These are phyloP conservation scores for Leccinum variicolor DNA, from an alignment of 768 basidiomycete genomes.

Conservation along the genomic window DNA sequence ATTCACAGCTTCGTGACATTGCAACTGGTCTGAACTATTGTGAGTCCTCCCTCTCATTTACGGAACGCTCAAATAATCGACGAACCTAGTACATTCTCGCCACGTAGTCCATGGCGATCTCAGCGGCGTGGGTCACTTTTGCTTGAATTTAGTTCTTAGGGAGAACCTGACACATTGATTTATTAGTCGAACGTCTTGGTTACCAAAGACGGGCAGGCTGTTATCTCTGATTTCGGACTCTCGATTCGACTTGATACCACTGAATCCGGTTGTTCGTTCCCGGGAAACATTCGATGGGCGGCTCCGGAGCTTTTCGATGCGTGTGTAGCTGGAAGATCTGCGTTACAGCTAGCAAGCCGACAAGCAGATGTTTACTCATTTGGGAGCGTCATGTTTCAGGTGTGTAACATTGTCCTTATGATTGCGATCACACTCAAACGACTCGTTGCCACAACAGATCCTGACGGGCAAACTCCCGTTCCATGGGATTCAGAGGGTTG, in stretches of 20 bases:
- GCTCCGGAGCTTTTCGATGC: slow-evolving; percentile 24
- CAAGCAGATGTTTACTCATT: slow-evolving; percentile 29
- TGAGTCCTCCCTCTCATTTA: neutral
- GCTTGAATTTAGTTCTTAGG: neutral
- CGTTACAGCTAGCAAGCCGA: slow-evolving; percentile 7
- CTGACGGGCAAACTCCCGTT: slow-evolving; percentile 27
- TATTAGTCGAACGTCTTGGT: slow-evolving; percentile 25
- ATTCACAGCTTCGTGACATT: slow-evolving; percentile 23
- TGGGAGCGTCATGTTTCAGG: slow-evolving; percentile 29
- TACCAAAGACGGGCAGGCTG: slow-evolving; percentile 4
- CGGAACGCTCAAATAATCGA: neutral
- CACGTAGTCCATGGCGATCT: slow-evolving; percentile 39
- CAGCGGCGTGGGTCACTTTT: slow-evolving; percentile 28
- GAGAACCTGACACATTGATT: neutral
- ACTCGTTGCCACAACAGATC: neutral
- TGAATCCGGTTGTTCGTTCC: slow-evolving; percentile 7
- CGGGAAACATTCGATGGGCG: slow-evolving; percentile 29
- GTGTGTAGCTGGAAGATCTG: neutral
- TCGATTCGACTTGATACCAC: slow-evolving; percentile 12
- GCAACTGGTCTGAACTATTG: slow-evolving; percentile 23
- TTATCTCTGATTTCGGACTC: slow-evolving; percentile 33
- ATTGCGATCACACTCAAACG: neutral
- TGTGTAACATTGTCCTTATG: neutral
- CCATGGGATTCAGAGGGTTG: slow-evolving; percentile 14
- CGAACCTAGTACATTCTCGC: slow-evolving; percentile 19